Base-by-base conservation (phyloP, 2,329 filamentous ascomycete genomes). In the Xylariaceae sp. region DNA sequence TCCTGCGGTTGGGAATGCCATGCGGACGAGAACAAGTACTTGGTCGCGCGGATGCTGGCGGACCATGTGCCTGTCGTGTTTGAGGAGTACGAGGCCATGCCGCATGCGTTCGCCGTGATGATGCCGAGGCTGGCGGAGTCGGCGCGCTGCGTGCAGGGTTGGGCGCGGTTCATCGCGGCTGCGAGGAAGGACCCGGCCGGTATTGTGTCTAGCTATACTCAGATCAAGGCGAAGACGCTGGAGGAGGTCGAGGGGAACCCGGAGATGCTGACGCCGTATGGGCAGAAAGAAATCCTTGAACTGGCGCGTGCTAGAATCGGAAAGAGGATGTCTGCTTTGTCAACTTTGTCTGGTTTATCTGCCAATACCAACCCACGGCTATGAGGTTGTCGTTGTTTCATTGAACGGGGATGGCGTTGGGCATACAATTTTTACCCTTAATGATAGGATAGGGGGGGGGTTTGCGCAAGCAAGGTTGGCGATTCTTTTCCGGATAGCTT, bases 11-110 rank as follows among this genome's bases (percentile, higher is more conserved):
- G 87, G 74, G 89, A 94, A 71, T 77, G 86, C 62, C 74, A 92
- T 7, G 74, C 80, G 1, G 87, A 89, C 67, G 87, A 91, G 68
- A 78, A 77, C 56, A 77, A 76, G 59, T 81, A 81, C 50, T 66
- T 89, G 2, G 86, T 84, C 0, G 70, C 73, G 41, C 76, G 77
- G 40, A 74, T 88, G 8, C 74, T 74, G 12, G 60, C 64, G 6
- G 80, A 87, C 45, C 83, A 80, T 4, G 85, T 86, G 0, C 65
- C 64, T 0, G 80, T 91, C 0, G 75, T 81, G 3, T 87, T 84
- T 64, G 82, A 88, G 67, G 81, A 89, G 70, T 94, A 84, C 67
- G 85, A 91, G 68, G 86, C 83, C 2, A 92, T 92, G 88, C 87
- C 89, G 51, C 88, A 74, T 2, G 75, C 81, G 62, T 92, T 89